A percentile compares a stretch with the other conserved stretches of the same genome.
Conservation (phyloP, 2,329 filamentous ascomycete species). For the Fusarium sp. region DNA sequence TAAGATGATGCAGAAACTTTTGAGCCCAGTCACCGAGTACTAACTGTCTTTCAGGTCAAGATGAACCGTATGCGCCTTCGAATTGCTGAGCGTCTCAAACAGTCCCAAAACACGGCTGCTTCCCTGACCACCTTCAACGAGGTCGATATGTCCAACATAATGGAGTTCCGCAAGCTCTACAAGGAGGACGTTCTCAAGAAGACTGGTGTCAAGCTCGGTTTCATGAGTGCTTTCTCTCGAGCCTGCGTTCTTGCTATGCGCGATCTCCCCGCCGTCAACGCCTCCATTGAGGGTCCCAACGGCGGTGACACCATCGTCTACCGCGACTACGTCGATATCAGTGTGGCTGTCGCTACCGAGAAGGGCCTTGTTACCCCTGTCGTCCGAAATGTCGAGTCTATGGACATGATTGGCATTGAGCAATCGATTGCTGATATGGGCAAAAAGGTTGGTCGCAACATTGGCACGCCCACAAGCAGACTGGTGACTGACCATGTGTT, state of each 20-base stretch:
- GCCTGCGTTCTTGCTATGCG: constrained; percentile 92
- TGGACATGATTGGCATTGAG: constrained; percentile 92
- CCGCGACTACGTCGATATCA: constrained; percentile 97
- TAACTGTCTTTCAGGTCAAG: constrained; percentile 75
- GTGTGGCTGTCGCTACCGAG: constrained; percentile 95
- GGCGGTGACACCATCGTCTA: constrained; percentile 98
- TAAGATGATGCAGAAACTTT: constrained; percentile 56
- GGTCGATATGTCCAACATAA: constrained; percentile 97
- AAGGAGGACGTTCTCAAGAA: constrained; percentile 97
- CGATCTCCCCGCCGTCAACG: constrained; percentile 94
- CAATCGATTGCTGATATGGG: constrained; percentile 91
- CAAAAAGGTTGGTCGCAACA: constrained; percentile 75
- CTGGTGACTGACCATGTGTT: background rate
- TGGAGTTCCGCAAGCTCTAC: constrained; percentile 97
- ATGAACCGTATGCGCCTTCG: constrained; percentile 99
- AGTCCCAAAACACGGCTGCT: constrained; percentile 98
- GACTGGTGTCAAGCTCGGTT: constrained; percentile 97
- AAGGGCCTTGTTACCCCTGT: constrained; percentile 98
- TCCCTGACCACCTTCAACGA: constrained; percentile 99
- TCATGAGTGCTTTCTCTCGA: constrained; percentile 97
- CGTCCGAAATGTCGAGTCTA: constrained; percentile 88
- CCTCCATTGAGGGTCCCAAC: constrained; percentile 94
- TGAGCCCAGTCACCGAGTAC: background rate
- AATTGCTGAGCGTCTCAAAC: constrained; percentile 97
- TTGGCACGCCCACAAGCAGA: no score